A percentile compares a stretch with the other conserved stretches of the same genome.
These are phyloP conservation scores for Centaurea solstitialis DNA, from an alignment of 129 eudicot genomes.

Conservation along the genomic window DNA sequence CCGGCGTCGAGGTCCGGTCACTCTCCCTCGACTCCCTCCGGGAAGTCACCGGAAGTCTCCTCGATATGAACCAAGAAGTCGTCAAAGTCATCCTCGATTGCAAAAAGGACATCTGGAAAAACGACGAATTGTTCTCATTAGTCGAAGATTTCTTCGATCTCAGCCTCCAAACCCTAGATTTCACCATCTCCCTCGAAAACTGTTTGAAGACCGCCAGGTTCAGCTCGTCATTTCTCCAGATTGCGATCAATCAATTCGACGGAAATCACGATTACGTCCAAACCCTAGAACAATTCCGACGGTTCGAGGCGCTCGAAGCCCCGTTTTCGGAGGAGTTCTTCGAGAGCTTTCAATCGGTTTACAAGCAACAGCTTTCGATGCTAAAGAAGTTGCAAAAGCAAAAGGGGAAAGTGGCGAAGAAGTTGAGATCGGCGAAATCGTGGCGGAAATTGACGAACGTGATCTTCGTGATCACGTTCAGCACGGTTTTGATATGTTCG, in stretches of 20 bases:
- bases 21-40: conserved; percentile 68
- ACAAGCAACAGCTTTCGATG: conserved; percentile 49
- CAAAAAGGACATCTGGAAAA: conserved; percentile 65
- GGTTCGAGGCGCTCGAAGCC: conserved; percentile 41
- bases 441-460: conserved; percentile 70
- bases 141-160: conserved; percentile 66
- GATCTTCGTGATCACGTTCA: conserved; percentile 59
- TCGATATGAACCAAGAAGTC: conserved; percentile 69
- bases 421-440: conserved; percentile 43
- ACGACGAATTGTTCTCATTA: conserved; percentile 45
- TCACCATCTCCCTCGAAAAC: conserved; percentile 48
- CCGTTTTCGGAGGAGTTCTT: conserved; percentile 57
- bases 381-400: conserved; percentile 45
- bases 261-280: conserved; percentile 20
- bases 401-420: conserved; percentile 51
- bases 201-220: conserved; percentile 63
- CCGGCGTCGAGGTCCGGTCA: conserved; percentile 55
- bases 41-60: conserved; percentile 49
- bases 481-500: conserved; percentile 66
- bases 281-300: conserved; percentile 51
- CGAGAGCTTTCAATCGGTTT: conserved; percentile 41
- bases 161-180: conserved; percentile 58
- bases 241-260: conserved; percentile 50
- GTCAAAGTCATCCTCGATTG: conserved; percentile 52
- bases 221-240: conserved; percentile 40